Evolutionary conservation across 805 yeast genomes (phyloP).

Genomic region (Peterozyma xylosa): DNA sequence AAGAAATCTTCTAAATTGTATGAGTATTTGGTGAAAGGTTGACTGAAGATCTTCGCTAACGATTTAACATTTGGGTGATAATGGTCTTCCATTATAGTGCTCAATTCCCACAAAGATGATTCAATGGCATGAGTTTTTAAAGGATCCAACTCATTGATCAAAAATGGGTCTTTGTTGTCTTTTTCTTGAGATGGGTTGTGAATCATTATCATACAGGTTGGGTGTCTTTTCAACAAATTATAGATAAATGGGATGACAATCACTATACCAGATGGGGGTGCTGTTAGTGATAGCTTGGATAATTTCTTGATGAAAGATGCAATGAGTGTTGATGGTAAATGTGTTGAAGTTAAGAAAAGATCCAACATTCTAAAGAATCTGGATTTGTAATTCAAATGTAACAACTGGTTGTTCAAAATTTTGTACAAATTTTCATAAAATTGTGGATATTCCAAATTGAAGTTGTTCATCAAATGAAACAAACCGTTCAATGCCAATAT

Average conservation of each 20-base stretch:
- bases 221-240: slow-evolving; percentile 84
- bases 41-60: slow-evolving; percentile 77
- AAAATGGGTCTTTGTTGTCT: slow-evolving; percentile 55
- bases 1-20: slow-evolving; percentile 92
- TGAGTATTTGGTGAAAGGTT: slow-evolving; percentile 81
- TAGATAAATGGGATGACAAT: slow-evolving; percentile 86
- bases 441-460: slow-evolving; percentile 87
- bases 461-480: slow-evolving; percentile 73
- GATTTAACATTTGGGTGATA: slow-evolving; percentile 96
- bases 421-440: slow-evolving; percentile 79
- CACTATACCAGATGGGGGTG: slow-evolving; percentile 87
- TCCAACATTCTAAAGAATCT: slow-evolving; percentile 86
- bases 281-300: slow-evolving; percentile 63
- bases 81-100: slow-evolving; percentile 61
- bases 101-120: slow-evolving; percentile 90
- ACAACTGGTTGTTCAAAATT: slow-evolving; percentile 63
- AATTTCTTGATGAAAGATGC: slow-evolving; percentile 86
- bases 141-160: slow-evolving; percentile 63
- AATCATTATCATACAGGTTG: slow-evolving; percentile 84
- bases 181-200: slow-evolving; percentile 42
- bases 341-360: slow-evolving; percentile 78
- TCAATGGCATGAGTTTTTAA: slow-evolving; percentile 69
- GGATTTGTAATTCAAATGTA: slow-evolving; percentile 75
- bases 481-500: slow-evolving; percentile 82
- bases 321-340: slow-evolving; percentile 71